Base-by-base conservation (phyloP, 306 rosid species). In the Sechiopsis laciniata region DNA sequence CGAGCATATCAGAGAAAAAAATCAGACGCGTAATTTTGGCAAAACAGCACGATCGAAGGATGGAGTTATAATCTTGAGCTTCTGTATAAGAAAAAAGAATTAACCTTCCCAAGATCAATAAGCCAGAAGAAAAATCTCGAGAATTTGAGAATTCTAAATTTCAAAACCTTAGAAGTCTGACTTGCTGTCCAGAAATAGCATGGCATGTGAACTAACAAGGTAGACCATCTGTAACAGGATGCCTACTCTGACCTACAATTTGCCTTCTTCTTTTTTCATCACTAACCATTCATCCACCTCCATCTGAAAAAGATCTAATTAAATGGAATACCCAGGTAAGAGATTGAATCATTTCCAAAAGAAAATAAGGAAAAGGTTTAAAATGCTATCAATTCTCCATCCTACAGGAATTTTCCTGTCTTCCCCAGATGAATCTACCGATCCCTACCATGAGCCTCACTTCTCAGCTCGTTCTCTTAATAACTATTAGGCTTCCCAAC, bases 131-230 rank as follows among this genome's bases (percentile, higher is more conserved):
- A 66, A 66, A 42, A 45, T 54, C 68, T 57, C 55, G 10, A 14
- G 45, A 40, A 14, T 19, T 76, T 40, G 76, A 78, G 37, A 82
- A 85, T 78, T 84, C 55, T 65, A 71, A 67, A 67, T 67, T 35
- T 67, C 73, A 70, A 78, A 77, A 65, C 67, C 66, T 29, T 82
- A n/a, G n/a, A n/a, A n/a, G n/a, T n/a, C 72, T 46, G 72, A 46
- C 35, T 12, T 11, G 72, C 55, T 21, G 29, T 1, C 35, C 24
- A 65, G n/a, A 42, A 40, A 65, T 52, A 32, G 37, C 37, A 32
- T 32, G 37, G 37, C 37, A 32, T 32, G 37, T 32, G 37, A 32
- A 32, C 8, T 37, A 6, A 37, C 45, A 37, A 37, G 55, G 55
- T 19, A 63, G 21, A 63, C 15, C 51, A 17, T 37, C 45, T 63